Base-by-base conservation (phyloP, 768 basidiomycete genomes). In the Phaeotremella skinneri region DNA sequence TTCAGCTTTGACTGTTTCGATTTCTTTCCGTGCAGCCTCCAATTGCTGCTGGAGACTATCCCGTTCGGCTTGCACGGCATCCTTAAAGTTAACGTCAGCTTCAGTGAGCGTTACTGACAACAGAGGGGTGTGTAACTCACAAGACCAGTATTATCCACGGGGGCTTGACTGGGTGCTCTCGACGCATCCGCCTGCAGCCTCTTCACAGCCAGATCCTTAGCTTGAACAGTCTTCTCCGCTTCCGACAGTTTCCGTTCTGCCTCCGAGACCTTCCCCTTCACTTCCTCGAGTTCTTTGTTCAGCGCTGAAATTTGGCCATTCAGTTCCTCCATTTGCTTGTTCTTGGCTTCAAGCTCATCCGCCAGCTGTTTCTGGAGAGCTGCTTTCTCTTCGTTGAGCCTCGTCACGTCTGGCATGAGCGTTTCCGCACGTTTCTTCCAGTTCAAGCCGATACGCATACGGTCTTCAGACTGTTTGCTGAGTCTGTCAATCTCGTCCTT, bases 141-240 rank as follows among this genome's bases (percentile, higher is more conserved):
- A 29, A 64, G 49, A 45, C 61, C 64, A 32, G 61, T 45, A 30
- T 25, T 45, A 26, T 64, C 58, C 1, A 23, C n/a, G 26, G 41
- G 25, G 9, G 26, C 51, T 17, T 39, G 50, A n/a, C n/a, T 52
- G 6, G 51, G 16, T 14, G 4, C 25, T 11, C 25, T 9, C 32
- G 43, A 5, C 2, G 53, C 55, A 17, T 72, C 70, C 14, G 54
- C 41, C 49, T 73, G 71, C 23, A 73, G 30, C 30, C 68, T 54
- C 52, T 64, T 55, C 3, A 73, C 66, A 7, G 68, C 68, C 29
- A 39, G 50, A 39, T 69, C 68, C 51, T 70, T 73, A 13, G 60
- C 25, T n/a, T 21, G 39, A 14, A 48, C 53, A 3, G 51, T 59
- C 25, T 62, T n/a, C 26, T 63, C 57, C 14, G 47, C 51, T 17